Base-by-base conservation (phyloP, 169 alveolate genomes). In the Amoebophrya sp. region DNA sequence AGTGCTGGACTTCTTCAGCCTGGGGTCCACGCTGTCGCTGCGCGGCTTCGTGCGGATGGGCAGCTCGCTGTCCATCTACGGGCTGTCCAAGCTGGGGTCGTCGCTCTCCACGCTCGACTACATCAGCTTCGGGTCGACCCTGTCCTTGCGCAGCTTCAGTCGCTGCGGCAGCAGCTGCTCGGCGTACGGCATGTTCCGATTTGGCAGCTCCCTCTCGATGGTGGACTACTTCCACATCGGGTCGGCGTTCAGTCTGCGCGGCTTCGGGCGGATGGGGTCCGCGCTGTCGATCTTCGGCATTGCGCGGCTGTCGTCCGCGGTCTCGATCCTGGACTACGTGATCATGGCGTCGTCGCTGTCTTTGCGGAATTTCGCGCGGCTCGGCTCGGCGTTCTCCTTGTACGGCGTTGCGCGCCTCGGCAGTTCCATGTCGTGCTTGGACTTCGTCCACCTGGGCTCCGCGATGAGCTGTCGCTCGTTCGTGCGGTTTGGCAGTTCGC, bases 41-140 rank as follows among this genome's bases (percentile, higher is more conserved):
- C 90, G 90, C 5, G 45, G 45, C 58, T 88, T 88, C 90, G 90
- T 42, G 39, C 48, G 90, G 29, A 39, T 88, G 41, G 90, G 90
- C 0, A 0, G 40, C 45, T 26, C 29, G 0, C 20, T 88, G 29
- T 40, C 69, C 5, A 42, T 88, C 58, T 39, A 40, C 45, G 58
- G 67, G 0, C 41, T 39, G 67, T 4, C 58, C 45, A 40, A 42
- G 38, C 10, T 88, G 23, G 90, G 67, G 4, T 20, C 40, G 29
- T 39, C 45, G 13, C 40, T 88, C 29, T 88, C 90, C 23, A 42
- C 90, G 34, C 67, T 88, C 45, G 90, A 88, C 90, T 40, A 40
- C 39, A 42, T 13, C 90, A 88, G 67, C 38, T 39, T 88, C 29
- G 90, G 90, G 5, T 40, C 69, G n/a, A 40, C 45, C 38, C 29